A percentile compares a stretch with the other conserved stretches of the same genome.
Conservation (phyloP, 768 basidiomycete genomes). For the Cyclocybe aegerita region DNA sequence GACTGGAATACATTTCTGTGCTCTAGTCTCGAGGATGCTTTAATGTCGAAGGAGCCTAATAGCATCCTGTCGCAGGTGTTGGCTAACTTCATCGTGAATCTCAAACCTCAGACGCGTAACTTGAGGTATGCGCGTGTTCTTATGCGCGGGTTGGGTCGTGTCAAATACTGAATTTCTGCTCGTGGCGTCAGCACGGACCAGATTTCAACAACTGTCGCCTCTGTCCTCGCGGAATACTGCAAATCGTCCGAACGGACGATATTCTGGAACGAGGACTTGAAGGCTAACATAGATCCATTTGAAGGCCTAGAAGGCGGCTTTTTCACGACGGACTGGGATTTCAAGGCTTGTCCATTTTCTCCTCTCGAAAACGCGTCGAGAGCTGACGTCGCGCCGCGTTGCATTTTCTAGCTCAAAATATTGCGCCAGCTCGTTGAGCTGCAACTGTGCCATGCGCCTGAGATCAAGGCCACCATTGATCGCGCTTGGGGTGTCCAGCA, state of each 20-base stretch:
- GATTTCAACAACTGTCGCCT: constrained; percentile 73
- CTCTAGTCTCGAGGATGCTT: constrained; percentile 74
- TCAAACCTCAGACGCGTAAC: constrained; percentile 88
- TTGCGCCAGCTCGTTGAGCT: constrained; percentile 84
- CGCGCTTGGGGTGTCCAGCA: constrained; percentile 85
- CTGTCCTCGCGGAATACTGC: constrained; percentile 69
- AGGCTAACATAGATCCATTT: constrained; percentile 75
- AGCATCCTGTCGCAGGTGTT: constrained; percentile 73
- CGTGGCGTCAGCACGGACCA: constrained; percentile 66
- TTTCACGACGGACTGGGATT: constrained; percentile 78
- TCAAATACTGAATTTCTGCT: constrained; percentile 28
- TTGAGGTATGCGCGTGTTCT: constrained; percentile 64
- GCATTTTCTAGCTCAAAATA: constrained; percentile 63
- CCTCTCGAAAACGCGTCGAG: constrained; percentile 16
- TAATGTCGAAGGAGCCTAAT: constrained; percentile 71
- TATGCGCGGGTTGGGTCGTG: constrained; percentile 19
- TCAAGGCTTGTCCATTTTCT: constrained; percentile 59
- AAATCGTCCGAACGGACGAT: constrained; percentile 72
- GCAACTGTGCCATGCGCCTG: constrained; percentile 67
- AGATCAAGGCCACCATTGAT: constrained; percentile 74
- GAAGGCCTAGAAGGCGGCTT: constrained; percentile 65
- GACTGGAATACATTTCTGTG: constrained; percentile 17
- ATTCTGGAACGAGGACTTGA: constrained; percentile 75
- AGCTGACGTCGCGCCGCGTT: constrained; percentile 6
- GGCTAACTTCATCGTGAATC: constrained; percentile 74